Conservation (phyloP, 306 rosid species). For the Lathyrus oleraceus region DNA sequence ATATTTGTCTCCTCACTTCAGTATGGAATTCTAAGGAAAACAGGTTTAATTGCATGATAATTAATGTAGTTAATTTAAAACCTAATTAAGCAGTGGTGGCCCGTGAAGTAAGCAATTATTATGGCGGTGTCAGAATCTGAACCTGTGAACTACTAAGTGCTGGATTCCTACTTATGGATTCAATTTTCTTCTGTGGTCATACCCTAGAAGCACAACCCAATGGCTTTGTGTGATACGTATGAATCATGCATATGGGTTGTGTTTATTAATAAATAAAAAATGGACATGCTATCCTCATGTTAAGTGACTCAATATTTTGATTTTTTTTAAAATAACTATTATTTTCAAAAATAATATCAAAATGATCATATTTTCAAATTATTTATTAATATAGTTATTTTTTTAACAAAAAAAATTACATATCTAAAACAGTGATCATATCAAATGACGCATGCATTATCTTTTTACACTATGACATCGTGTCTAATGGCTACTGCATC, state of each 20-base stretch:
- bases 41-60: slow-evolving; percentile 29
- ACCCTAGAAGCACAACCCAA: slow-evolving; percentile 29
- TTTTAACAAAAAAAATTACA: too few species aligned
- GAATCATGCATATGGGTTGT: slow-evolving; percentile 24
- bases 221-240: slow-evolving; percentile 1
- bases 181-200: slow-evolving; percentile 30
- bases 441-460: too few species aligned
- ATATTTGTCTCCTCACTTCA: slow-evolving; percentile 46
- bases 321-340: too few species aligned
- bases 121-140: slow-evolving; percentile 7
- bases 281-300: too few species aligned
- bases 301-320: too few species aligned
- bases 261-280: neutral
- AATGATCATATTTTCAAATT: too few species aligned
- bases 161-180: slow-evolving; percentile 13
- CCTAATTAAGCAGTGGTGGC: slow-evolving; percentile 1
- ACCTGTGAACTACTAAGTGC: neutral
- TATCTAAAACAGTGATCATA: too few species aligned
- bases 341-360: too few species aligned
- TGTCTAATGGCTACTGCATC: too few species aligned
- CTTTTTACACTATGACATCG: too few species aligned
- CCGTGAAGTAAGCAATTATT: neutral
- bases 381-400: too few species aligned
- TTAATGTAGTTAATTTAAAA: slow-evolving; percentile 8
- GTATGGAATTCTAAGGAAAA: slow-evolving; percentile 8